Evolutionary conservation across 106 monocot species (phyloP).

Genomic region (Triglochin maritima): DNA sequence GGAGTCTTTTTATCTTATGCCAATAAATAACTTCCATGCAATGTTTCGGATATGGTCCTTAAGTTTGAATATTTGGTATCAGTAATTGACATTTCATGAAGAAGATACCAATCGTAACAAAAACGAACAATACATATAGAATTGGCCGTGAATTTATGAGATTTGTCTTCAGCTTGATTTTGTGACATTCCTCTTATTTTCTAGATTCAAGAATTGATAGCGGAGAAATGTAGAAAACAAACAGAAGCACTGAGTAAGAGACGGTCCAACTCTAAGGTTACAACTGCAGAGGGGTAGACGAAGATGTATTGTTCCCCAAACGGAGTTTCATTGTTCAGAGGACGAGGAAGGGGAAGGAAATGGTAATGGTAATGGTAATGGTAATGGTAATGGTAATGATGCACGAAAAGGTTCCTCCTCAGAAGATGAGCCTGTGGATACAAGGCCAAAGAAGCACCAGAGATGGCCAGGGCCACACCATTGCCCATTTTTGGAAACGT

Average conservation of each 20-base stretch:
- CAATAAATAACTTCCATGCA: no score
- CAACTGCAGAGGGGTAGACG: conserved; percentile 41
- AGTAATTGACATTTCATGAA: conserved; percentile 89
- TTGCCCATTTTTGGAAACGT: conserved; percentile 43
- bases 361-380: no score
- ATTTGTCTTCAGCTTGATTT: no score
- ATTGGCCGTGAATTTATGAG: no score
- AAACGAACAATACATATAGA: no score
- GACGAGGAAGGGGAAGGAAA: conserved; percentile 68
- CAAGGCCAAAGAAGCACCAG: conserved; percentile 52
- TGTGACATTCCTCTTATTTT: neutral
- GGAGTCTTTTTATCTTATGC: no score
- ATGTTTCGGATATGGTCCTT: no score
- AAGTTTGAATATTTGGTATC: conserved; percentile 11
- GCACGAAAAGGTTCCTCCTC: conserved; percentile 54
- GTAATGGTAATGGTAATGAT: conserved; percentile 51
- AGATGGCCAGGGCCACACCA: conserved; percentile 33
- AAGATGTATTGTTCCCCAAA: conserved; percentile 18
- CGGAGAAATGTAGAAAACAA: conserved; percentile 65
- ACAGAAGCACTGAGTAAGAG: conserved; percentile 76
- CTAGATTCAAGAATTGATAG: conserved; percentile 87
- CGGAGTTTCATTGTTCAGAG: conserved; percentile 31
- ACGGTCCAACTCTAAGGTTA: conserved; percentile 29
- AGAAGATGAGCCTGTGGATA: conserved; percentile 55
- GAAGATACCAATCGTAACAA: conserved; percentile 70